Conservation (phyloP, 2,329 filamentous ascomycete genomes). For the Penicillium sp. region DNA sequence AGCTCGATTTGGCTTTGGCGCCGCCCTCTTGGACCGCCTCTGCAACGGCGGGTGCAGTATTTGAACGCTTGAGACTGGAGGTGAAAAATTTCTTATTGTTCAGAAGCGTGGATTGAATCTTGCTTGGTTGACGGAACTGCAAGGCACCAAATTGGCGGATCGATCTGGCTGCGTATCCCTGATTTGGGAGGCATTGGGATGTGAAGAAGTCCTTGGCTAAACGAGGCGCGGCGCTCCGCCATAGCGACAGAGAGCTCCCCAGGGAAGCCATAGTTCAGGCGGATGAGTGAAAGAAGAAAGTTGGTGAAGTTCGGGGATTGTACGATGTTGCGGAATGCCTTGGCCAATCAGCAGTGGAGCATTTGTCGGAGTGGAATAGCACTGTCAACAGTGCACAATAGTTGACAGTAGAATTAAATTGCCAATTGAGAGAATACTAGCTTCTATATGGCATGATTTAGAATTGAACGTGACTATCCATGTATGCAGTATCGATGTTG, state of each 20-base stretch:
- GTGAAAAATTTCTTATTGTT: constrained; percentile 24
- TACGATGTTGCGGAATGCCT: constrained; percentile 12
- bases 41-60: constrained; percentile 16
- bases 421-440: not conserved
- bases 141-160: constrained; percentile 25
- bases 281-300: constrained; percentile 10
- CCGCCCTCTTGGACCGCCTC: constrained; percentile 19
- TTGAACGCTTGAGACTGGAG: constrained; percentile 18
- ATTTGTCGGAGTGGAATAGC: constrained; percentile 12
- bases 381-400: not conserved
- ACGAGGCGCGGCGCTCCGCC: constrained; percentile 30
- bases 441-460: not conserved
- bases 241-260: constrained; percentile 24
- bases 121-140: constrained; percentile 23
- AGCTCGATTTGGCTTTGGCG: constrained; percentile 33
- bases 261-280: constrained; percentile 28
- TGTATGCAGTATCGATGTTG: not conserved
- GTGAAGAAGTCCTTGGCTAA: constrained; percentile 35
- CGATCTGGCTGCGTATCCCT: constrained; percentile 24
- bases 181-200: constrained; percentile 35
- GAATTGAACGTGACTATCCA: not conserved
- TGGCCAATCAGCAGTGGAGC: constrained; percentile 17
- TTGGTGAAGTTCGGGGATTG: constrained; percentile 12
- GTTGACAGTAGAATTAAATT: not conserved
- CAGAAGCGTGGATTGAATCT: constrained; percentile 20